A percentile compares a stretch with the other conserved stretches of the same genome.
These are phyloP conservation scores for Hypoxylon sp. DNA, from an alignment of 2,329 filamentous ascomycete genomes.

Conservation along the genomic window DNA sequence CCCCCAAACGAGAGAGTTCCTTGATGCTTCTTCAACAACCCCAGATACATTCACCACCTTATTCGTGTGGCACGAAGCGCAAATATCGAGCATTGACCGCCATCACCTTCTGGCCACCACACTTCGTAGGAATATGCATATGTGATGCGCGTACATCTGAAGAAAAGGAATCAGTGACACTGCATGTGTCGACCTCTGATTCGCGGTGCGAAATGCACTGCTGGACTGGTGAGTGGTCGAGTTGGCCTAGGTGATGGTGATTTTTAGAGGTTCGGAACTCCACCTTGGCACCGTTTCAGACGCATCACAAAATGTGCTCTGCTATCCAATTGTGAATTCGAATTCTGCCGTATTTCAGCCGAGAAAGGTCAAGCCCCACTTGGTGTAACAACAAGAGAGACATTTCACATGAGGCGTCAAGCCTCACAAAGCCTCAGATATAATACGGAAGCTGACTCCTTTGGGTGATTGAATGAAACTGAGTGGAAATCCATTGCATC, in stretches of 20 bases:
- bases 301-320: conserved; percentile 6
- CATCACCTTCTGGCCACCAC: conserved; percentile 2
- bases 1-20: conserved; percentile 1
- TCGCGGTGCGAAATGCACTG: conserved; percentile 22
- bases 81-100: conserved; percentile 11
- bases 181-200: conserved; percentile 37
- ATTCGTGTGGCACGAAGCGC: not conserved
- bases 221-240: conserved; percentile 1
- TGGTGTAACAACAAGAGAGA: not conserved
- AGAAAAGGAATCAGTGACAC: conserved; percentile 12
- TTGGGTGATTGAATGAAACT: not conserved
- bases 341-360: conserved; percentile 15
- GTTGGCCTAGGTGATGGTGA: not conserved
- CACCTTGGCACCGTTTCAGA: conserved; percentile 35
- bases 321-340: not conserved
- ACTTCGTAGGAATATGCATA: conserved; percentile 30
- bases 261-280: conserved; percentile 15
- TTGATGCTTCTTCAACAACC: conserved; percentile 9
- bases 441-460: not conserved
- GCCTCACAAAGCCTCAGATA: not conserved
- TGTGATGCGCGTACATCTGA: conserved; percentile 17
- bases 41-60: not conserved
- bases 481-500: not conserved
- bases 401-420: not conserved
- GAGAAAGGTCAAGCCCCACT: conserved; percentile 2